phyloP scores from a whole-genome alignment of 768 basidiomycete species.

The Trametes coccinea region DNA sequence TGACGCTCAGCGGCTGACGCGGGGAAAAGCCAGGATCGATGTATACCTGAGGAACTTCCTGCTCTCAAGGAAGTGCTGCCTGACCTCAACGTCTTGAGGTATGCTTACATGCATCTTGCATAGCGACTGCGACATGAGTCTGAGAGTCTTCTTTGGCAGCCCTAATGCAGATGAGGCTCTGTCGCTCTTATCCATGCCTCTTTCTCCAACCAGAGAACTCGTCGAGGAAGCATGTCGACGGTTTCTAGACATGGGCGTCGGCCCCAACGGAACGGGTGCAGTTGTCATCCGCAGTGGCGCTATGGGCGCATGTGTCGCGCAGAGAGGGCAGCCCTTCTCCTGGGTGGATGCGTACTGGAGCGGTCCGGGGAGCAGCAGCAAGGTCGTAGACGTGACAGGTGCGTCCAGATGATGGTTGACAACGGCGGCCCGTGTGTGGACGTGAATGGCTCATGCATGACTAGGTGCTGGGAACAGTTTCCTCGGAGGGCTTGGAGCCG shows the following conservation, averaged over 20 bases:
- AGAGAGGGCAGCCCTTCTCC: slow-evolving; percentile 38
- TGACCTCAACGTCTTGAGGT: slow-evolving; percentile 70
- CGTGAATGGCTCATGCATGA: too few species aligned
- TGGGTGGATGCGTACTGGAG: slow-evolving; percentile 84
- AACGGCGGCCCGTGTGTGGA: not conserved
- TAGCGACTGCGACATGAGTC: not conserved
- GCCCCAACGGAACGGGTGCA: slow-evolving; percentile 47
- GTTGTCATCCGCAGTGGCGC: slow-evolving; percentile 77
- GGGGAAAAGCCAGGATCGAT: slow-evolving; percentile 58
- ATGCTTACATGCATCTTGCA: slow-evolving; percentile 4
- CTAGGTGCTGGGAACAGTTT: slow-evolving; percentile 90
- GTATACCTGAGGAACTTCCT: slow-evolving; percentile 77
- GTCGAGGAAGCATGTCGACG: slow-evolving; percentile 68
- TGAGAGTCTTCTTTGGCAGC: slow-evolving; percentile 36
- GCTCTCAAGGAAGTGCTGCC: slow-evolving; percentile 60
- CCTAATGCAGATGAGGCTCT: slow-evolving; percentile 89
- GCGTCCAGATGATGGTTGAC: slow-evolving; percentile 4
- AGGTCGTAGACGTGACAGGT: slow-evolving; percentile 84
- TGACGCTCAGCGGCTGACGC: slow-evolving; percentile 4
- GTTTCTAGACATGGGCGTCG: slow-evolving; percentile 64
- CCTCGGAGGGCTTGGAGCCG: slow-evolving; percentile 81
- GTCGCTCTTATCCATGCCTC: slow-evolving; percentile 55
- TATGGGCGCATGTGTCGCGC: slow-evolving; percentile 68
- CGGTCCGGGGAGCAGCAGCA: slow-evolving; percentile 39
- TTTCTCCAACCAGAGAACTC: slow-evolving; percentile 46